These are phyloP conservation scores for Diaporthe capsici DNA, from an alignment of 2,329 filamentous ascomycete genomes.

Conservation along the genomic window DNA sequence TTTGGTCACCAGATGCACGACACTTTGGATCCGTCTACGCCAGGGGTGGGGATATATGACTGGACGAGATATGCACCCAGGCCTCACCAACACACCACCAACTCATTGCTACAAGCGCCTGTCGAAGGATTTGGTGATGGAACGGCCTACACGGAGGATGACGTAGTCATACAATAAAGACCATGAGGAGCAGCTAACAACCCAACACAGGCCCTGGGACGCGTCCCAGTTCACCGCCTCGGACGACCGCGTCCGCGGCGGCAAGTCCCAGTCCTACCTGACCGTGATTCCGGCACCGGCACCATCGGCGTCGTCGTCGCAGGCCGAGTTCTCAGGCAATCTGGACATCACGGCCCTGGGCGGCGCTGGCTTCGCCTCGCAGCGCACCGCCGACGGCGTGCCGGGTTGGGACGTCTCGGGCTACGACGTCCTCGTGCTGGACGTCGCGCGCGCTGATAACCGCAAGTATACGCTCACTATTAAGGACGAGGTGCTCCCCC, in stretches of 20 bases:
- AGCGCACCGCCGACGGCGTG: constrained; percentile 69
- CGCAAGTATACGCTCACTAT: constrained; percentile 82
- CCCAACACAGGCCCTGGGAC: constrained; percentile 36
- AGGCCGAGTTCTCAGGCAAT: constrained; percentile 63
- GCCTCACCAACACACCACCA: not conserved
- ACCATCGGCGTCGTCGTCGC: not conserved
- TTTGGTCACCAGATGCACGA: constrained; percentile 18
- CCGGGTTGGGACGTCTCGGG: constrained; percentile 43
- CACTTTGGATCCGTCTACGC: constrained; percentile 6
- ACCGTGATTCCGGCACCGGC: constrained; percentile 39
- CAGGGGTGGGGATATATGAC: not conserved
- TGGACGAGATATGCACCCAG: too few species aligned
- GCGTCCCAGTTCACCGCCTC: constrained; percentile 71
- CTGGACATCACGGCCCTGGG: constrained; percentile 77
- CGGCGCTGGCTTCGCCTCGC: constrained; percentile 86
- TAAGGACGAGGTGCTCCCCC: constrained; percentile 76
- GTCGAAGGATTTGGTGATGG: not conserved
- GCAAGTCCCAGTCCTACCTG: constrained; percentile 72
- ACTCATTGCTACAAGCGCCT: not conserved
- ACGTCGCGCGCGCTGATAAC: constrained; percentile 71
- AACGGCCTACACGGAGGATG: not conserved
- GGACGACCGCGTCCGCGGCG: constrained; percentile 84
- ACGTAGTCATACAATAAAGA: not conserved
- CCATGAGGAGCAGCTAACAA: not conserved
- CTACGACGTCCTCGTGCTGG: constrained; percentile 68